Conservation (phyloP, 768 basidiomycete genomes). For the Suillus placidus region DNA sequence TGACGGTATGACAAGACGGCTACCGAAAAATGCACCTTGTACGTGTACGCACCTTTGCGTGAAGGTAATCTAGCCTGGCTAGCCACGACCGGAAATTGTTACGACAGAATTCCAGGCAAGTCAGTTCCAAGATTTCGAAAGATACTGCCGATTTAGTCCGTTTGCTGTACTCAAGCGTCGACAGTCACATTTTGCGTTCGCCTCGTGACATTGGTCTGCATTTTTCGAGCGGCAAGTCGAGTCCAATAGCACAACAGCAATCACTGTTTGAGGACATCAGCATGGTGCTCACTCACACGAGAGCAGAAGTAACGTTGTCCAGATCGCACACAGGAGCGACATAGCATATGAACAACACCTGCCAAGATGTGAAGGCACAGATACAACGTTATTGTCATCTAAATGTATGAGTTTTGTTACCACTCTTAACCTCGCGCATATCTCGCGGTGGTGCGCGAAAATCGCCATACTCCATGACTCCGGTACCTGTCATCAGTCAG, state of each 20-base stretch:
- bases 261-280: not conserved
- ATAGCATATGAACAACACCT: conserved; percentile 5
- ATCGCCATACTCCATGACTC: conserved; percentile 47
- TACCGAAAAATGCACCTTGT: not conserved
- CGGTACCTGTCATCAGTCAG: conserved; percentile 36
- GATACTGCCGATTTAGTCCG: not conserved
- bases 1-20: not conserved
- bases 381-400: conserved; percentile 38
- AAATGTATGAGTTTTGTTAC: conserved; percentile 74
- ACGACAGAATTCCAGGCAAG: too few species aligned
- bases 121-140: not conserved
- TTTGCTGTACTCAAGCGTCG: not conserved
- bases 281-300: not conserved
- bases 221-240: not conserved
- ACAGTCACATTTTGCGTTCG: not conserved
- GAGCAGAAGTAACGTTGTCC: not conserved
- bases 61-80: not conserved
- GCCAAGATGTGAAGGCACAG: conserved; percentile 5
- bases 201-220: not conserved
- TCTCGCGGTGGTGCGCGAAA: conserved; percentile 71
- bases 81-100: not conserved
- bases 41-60: conserved; percentile 1
- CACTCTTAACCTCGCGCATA: conserved; percentile 64
- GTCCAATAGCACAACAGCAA: conserved; percentile 5
- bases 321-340: not conserved